Evolutionary conservation across 805 yeast genomes (phyloP).

Genomic region (Pichia pseudocactophila): DNA sequence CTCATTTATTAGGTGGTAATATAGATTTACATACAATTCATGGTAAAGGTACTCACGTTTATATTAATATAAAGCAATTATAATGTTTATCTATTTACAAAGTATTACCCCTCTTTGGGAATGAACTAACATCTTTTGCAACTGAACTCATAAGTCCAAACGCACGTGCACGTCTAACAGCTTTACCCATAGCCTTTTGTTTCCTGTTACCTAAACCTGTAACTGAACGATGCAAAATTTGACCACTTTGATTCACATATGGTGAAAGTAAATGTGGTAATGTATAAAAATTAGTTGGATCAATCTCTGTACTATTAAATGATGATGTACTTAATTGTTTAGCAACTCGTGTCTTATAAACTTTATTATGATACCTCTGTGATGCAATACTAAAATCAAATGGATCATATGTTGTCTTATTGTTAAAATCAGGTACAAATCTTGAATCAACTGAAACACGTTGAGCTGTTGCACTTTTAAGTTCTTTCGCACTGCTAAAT

Average conservation of each 20-base stretch:
- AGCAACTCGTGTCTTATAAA: constrained; percentile 9
- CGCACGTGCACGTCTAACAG: constrained; percentile 71
- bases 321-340: constrained; percentile 24
- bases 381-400: constrained; percentile 66
- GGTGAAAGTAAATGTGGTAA: constrained; percentile 62
- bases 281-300: constrained; percentile 64
- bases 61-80: constrained; percentile 39
- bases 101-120: constrained; percentile 25
- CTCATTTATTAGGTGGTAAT: constrained; percentile 63
- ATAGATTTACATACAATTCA: constrained; percentile 60
- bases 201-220: constrained; percentile 59
- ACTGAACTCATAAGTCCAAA: constrained; percentile 71
- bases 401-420: constrained; percentile 61
- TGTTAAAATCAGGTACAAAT: constrained; percentile 34
- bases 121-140: constrained; percentile 48
- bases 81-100: constrained; percentile 11
- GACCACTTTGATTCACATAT: constrained; percentile 64
- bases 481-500: constrained; percentile 5
- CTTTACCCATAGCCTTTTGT: constrained; percentile 65
- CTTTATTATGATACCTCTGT: constrained; percentile 39
- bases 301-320: constrained; percentile 36
- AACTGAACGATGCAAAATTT: constrained; percentile 61
- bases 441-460: constrained; percentile 16
- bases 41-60: constrained; percentile 77
- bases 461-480: constrained; percentile 4